A percentile compares a stretch with the other conserved stretches of the same genome.
Conservation (phyloP, 495 filamentous ascomycete species). For the Amphirosellinia nigrospora region DNA sequence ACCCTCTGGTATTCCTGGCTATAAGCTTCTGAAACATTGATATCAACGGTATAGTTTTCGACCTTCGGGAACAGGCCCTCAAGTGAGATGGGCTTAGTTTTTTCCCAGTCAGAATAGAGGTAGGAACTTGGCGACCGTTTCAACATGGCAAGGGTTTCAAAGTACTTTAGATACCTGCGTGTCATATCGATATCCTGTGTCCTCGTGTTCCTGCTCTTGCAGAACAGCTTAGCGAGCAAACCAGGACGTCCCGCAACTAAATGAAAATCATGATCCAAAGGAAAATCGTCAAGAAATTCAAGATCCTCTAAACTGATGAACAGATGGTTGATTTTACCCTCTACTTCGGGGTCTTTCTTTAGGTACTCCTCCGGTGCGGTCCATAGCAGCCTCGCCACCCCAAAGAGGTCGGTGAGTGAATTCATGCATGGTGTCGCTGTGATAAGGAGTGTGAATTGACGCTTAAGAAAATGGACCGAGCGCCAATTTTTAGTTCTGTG, state of each 20-base stretch:
- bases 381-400: constrained; percentile 33
- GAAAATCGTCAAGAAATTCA: constrained; percentile 15
- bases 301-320: constrained; percentile 10
- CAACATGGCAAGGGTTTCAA: constrained; percentile 35
- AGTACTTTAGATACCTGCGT: constrained; percentile 31
- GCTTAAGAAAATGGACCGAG: constrained; percentile 32
- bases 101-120: constrained; percentile 30
- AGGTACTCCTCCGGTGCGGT: constrained; percentile 24
- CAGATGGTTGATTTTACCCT: not conserved
- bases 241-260: constrained; percentile 30
- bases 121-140: constrained; percentile 35
- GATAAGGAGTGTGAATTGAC: constrained; percentile 35
- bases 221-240: constrained; percentile 27
- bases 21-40: constrained; percentile 22
- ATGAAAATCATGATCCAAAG: constrained; percentile 20
- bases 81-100: constrained; percentile 21
- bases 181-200: constrained; percentile 25
- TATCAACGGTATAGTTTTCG: constrained; percentile 34
- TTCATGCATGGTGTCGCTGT: constrained; percentile 39
- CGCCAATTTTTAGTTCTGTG: constrained; percentile 26
- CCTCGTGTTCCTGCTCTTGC: not conserved
- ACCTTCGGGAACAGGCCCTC: constrained; percentile 36
- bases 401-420: constrained; percentile 31
- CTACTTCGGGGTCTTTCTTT: not conserved
- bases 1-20: constrained; percentile 27